Percentiles rank a stretch among this genome's conserved stretches.
Evolutionary conservation across 441 rosid genomes (phyloP).

Genomic region (Geranium incanum): DNA sequence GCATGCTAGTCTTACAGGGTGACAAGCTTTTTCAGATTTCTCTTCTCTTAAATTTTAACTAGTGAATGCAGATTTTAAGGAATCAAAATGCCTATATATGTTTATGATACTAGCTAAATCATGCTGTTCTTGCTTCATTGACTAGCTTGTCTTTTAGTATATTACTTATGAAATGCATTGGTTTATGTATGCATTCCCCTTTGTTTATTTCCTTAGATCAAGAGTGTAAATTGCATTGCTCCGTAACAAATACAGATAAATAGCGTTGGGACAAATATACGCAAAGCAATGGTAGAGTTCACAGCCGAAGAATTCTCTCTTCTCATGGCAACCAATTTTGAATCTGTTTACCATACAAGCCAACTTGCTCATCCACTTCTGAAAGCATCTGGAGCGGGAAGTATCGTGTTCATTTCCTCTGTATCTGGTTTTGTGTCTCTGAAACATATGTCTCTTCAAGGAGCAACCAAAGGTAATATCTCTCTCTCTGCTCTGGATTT

Average conservation of each 20-base stretch:
- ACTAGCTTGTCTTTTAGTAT: neutral
- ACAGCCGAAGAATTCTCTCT: constrained; percentile 44
- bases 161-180: neutral
- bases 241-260: constrained; percentile 37
- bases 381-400: constrained; percentile 43
- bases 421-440: constrained; percentile 63
- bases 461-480: constrained; percentile 58
- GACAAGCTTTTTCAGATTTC: neutral
- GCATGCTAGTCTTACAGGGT: neutral
- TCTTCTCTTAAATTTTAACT: neutral
- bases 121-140: neutral
- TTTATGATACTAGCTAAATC: neutral
- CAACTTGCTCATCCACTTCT: constrained; percentile 64
- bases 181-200: neutral
- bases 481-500: constrained; percentile 7
- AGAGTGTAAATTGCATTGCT: neutral
- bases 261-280: constrained; percentile 62
- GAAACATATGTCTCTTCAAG: constrained; percentile 56
- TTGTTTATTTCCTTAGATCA: neutral
- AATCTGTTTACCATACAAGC: constrained; percentile 57
- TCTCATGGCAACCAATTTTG: constrained; percentile 57
- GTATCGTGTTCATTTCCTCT: constrained; percentile 58
- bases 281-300: constrained; percentile 56
- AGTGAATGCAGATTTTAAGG: neutral
- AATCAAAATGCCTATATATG: neutral